Base-by-base conservation (phyloP, 352 stramenopile species). In the Phytophthora sp. region DNA sequence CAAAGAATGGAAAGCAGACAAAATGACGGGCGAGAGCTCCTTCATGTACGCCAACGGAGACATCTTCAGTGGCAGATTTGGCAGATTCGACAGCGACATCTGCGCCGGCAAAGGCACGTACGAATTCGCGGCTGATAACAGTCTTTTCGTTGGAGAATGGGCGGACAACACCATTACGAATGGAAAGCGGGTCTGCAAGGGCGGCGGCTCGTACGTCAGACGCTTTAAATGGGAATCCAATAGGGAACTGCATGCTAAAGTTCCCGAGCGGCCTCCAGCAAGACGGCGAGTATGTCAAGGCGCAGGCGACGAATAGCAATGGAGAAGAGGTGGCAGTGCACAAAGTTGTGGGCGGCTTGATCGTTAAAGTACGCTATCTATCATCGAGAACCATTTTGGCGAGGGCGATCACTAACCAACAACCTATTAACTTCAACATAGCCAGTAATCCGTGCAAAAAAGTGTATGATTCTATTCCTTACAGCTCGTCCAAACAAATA, bases 131-230 rank as follows among this genome's bases (percentile, higher is more conserved):
- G 68, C 31, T 11, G 90, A 97, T 74, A 85, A 88, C 46, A 95
- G 82, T 63, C 69, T 94, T 12, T 79, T 98, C 27, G 82, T 95
- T 1, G 91, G 93, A 16, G 89, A 83, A 56, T 98, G 91, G 91
- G 73, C 78, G 7, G 78, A 95, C 23, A 90, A 95, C 58, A 80
- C 73, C 47, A 95, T 98, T 59, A 92, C 77, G 1, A 85, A 94
- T 39, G 93, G 93, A 49, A 95, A 96, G 65, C 97, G 91, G 93
- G 68, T 96, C 46, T 96, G 97, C 66, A 94, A 97, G 36, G 89
- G 94, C 58, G 89, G 85, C 18, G 89, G 85, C 1, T 89, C 84
- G 20, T 94, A 92, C 71, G 72, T 91, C 29, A 85, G 93, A 1
- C 73, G 79, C 51, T 98, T 98, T 54, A 29, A 76, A 77, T 30